Conservation (phyloP, 148 eudicot species). For the Rhododendron ferrugineum region DNA sequence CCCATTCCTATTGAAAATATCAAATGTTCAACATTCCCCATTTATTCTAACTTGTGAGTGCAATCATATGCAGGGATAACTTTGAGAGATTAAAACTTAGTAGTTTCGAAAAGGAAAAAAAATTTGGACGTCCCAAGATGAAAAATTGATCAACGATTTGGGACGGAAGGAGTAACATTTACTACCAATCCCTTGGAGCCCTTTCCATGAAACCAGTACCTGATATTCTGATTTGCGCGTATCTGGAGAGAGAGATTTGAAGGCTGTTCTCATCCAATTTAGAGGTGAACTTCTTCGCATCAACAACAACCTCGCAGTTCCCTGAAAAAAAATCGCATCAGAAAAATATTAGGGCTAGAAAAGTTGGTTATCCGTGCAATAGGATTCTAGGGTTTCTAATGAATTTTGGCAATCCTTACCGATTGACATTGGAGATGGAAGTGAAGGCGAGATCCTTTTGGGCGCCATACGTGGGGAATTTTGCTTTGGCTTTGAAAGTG, state of each 20-base stretch:
- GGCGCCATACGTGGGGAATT: constrained; percentile 16
- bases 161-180: not conserved
- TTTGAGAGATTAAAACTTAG: not conserved
- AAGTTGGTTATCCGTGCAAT: not conserved
- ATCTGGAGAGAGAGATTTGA: constrained; percentile 45
- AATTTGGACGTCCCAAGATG: not conserved
- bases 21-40: not conserved
- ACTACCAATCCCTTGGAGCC: not conserved
- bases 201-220: constrained; percentile 25
- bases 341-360: not conserved
- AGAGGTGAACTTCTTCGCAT: constrained; percentile 42
- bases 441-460: constrained; percentile 15
- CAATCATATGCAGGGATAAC: not conserved
- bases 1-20: not conserved
- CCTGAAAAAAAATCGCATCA: constrained; percentile 31
- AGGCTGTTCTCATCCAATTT: constrained; percentile 28
- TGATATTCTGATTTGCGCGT: constrained; percentile 43
- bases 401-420: constrained; percentile 5
- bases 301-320: constrained; percentile 56
- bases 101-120: not conserved
- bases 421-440: constrained; percentile 11
- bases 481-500: constrained; percentile 2
- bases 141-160: not conserved
- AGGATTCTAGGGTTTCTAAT: not conserved
- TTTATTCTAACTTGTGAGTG: not conserved